Conservation (phyloP, 257 asterid species). For the Fraxinus quadrangulata region DNA sequence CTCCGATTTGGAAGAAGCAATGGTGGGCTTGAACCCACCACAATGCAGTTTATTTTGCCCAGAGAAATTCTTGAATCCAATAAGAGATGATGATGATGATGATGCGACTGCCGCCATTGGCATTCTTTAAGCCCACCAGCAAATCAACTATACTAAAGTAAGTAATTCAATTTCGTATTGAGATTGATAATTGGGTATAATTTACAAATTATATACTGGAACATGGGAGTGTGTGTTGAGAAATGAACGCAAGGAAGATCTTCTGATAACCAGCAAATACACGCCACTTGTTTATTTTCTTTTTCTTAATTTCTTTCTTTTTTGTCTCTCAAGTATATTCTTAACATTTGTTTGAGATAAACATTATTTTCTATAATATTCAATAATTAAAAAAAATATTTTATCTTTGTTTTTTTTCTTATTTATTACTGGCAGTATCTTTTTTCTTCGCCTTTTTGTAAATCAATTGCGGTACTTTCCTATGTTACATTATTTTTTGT, state of each 20-base stretch:
- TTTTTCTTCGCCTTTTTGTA: no score
- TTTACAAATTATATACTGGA: not conserved
- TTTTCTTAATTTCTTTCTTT: no score
- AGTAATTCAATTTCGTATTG: not conserved
- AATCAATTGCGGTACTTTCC: no score
- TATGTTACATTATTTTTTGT: no score
- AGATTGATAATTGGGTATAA: not conserved
- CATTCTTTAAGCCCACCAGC: constrained; percentile 8
- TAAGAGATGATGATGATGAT: constrained; percentile 30
- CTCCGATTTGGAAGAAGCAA: constrained; percentile 47
- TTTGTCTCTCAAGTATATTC: not conserved
- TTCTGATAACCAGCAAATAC: constrained; percentile 30
- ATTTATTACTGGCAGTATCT: no score
- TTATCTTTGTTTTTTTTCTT: no score
- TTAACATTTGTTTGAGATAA: no score
- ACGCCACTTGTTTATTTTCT: constrained; percentile 28
- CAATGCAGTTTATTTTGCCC: constrained; percentile 30
- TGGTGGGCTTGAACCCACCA: constrained; percentile 17
- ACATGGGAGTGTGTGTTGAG: constrained; percentile 35
- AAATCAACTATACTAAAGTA: not conserved
- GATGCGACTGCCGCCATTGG: constrained; percentile 54
- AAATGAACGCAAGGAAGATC: constrained; percentile 31
- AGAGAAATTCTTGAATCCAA: constrained; percentile 1
- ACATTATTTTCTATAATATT: no score
- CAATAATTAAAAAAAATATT: no score